Evolutionary conservation across 257 asterid species (phyloP).

Genomic region (Ligustrum vulgare): DNA sequence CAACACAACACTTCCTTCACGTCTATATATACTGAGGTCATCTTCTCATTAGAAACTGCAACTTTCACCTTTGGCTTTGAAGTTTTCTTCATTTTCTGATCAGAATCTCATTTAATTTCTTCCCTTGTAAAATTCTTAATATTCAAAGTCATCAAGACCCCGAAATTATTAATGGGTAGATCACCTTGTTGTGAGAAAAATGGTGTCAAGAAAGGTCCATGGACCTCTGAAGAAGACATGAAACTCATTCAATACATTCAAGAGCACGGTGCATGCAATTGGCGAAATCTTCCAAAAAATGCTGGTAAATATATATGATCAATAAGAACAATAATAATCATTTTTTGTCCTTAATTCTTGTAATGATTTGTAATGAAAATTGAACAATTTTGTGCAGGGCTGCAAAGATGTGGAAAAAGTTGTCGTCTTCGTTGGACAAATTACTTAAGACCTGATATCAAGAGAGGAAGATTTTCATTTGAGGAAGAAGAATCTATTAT

Average conservation of each 20-base stretch:
- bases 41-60: slow-evolving; percentile 9
- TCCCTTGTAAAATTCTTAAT: neutral
- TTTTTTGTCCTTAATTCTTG: neutral
- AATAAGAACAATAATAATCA: neutral
- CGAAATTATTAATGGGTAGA: slow-evolving; percentile 20
- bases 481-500: slow-evolving; percentile 34
- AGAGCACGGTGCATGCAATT: slow-evolving; percentile 25
- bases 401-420: slow-evolving; percentile 26
- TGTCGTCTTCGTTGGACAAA: slow-evolving; percentile 26
- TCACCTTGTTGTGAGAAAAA: slow-evolving; percentile 24
- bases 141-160: neutral
- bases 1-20: neutral
- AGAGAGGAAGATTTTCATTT: slow-evolving; percentile 31
- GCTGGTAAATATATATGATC: slow-evolving; percentile 17
- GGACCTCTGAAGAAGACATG: slow-evolving; percentile 31
- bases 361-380: too few species aligned
- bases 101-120: neutral
- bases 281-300: slow-evolving; percentile 34
- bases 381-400: slow-evolving; percentile 6
- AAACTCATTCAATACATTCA: slow-evolving; percentile 29
- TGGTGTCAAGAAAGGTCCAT: slow-evolving; percentile 33
- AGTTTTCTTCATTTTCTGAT: neutral
- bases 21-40: slow-evolving; percentile 11
- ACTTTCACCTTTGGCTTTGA: slow-evolving; percentile 4
- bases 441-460: slow-evolving; percentile 23